These are phyloP conservation scores for Alternaria sp. DNA, from an alignment of 2,329 filamentous ascomycete genomes.

Conservation along the genomic window DNA sequence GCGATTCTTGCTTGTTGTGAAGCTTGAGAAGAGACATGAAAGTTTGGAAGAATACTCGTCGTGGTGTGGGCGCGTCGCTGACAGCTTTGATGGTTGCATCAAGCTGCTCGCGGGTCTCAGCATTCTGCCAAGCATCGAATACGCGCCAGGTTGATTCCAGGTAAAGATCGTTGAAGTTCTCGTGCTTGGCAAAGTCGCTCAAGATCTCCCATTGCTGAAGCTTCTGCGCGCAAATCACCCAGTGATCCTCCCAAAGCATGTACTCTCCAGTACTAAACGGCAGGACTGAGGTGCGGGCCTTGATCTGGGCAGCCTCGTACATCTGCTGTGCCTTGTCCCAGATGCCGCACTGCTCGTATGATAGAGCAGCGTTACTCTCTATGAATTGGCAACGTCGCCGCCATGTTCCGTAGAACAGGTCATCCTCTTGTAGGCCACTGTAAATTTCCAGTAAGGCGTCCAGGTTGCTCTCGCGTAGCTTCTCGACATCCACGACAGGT, in stretches of 20 bases:
- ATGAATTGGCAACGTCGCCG: constrained; percentile 93
- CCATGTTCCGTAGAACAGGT: constrained; percentile 98
- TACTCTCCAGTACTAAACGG: constrained; percentile 97
- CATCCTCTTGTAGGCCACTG: constrained; percentile 87
- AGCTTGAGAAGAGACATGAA: constrained; percentile 97
- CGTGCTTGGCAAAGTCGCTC: constrained; percentile 96
- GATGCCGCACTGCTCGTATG: constrained; percentile 98
- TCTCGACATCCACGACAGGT: constrained; percentile 82
- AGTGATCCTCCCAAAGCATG: constrained; percentile 99
- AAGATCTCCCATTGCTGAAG: constrained; percentile 99
- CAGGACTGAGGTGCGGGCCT: constrained; percentile 92
- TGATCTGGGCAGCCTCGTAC: constrained; percentile 96
- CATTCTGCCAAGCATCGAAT: constrained; percentile 90
- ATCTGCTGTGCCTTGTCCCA: constrained; percentile 99
- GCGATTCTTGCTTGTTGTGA: constrained; percentile 83
- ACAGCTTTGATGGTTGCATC: constrained; percentile 95
- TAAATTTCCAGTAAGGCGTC: constrained; percentile 97
- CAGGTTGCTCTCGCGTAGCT: constrained; percentile 89
- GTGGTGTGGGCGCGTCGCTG: constrained; percentile 94
- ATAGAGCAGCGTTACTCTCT: constrained; percentile 95
- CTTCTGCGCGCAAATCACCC: constrained; percentile 97
- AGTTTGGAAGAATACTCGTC: constrained; percentile 95
- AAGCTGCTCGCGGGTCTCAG: constrained; percentile 84
- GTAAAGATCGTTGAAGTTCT: constrained; percentile 96
- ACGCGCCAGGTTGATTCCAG: constrained; percentile 96